Evolutionary conservation across 176 grass and related monocot species (phyloP).

Genomic region (Aegilops umbellulata): DNA sequence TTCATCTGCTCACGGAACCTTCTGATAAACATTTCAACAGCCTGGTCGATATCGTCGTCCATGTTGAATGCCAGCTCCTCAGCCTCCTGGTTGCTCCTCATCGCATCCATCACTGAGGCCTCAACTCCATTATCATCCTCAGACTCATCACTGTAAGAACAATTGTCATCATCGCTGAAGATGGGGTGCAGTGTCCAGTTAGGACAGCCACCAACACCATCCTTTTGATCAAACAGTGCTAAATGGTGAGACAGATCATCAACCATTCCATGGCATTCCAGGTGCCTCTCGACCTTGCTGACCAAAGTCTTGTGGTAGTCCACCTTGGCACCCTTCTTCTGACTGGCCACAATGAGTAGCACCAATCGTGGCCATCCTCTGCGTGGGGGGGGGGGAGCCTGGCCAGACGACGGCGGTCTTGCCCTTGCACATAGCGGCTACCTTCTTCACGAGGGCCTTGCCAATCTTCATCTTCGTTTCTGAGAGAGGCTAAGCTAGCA

Average conservation of each 20-base stretch:
- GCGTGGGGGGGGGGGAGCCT: slow-evolving; percentile 38
- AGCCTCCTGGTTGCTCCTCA: slow-evolving; percentile 50
- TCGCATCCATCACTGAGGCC: slow-evolving; percentile 57
- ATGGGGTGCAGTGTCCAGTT: neutral
- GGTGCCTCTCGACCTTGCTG: neutral
- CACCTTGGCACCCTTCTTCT: neutral
- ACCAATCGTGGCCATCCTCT: slow-evolving; percentile 35
- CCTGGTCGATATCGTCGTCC: slow-evolving; percentile 72
- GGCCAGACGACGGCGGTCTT: slow-evolving; percentile 44
- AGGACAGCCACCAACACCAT: neutral
- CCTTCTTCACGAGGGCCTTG: slow-evolving; percentile 79
- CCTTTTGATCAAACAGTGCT: neutral
- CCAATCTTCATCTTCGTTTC: slow-evolving; percentile 41
- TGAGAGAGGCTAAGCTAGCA: neutral
- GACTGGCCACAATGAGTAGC: slow-evolving; percentile 31
- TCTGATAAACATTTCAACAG: slow-evolving; percentile 70
- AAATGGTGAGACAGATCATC: too few species aligned
- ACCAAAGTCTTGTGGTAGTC: slow-evolving; percentile 8
- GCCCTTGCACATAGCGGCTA: slow-evolving; percentile 40
- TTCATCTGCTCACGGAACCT: slow-evolving; percentile 67
- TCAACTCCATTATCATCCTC: neutral
- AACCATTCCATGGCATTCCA: neutral
- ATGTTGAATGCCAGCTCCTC: slow-evolving; percentile 58
- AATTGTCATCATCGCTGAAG: neutral
- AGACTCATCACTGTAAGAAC: neutral